Evolutionary conservation across 371 early-diverging fungal genomes (phyloP).

Genomic region (Catenaria anguillulae): DNA sequence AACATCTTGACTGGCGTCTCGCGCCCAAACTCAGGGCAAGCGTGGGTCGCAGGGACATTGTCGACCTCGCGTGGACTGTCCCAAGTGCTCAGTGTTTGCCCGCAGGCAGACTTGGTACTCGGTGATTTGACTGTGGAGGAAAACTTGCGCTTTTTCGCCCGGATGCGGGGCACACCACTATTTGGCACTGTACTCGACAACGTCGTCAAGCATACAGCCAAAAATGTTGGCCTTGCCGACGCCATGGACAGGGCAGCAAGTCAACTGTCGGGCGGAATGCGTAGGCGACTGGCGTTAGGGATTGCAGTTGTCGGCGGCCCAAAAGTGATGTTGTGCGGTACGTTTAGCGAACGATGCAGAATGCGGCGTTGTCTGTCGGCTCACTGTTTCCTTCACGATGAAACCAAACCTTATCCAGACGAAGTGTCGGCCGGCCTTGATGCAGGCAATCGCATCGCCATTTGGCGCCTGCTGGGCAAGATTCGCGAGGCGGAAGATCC

Average conservation of each 20-base stretch:
- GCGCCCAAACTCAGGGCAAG: not conserved
- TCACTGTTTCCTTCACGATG: too few species aligned
- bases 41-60: not conserved
- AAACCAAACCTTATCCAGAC: too few species aligned
- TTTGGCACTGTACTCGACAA: constrained; percentile 11
- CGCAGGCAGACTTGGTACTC: constrained; percentile 31
- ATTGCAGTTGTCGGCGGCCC: constrained; percentile 42
- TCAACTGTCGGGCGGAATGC: constrained; percentile 41
- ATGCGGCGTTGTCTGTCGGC: too few species aligned
- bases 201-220: constrained; percentile 14
- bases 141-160: constrained; percentile 37
- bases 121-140: constrained; percentile 31
- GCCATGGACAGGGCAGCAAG: constrained; percentile 17
- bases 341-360: too few species aligned
- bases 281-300: constrained; percentile 44
- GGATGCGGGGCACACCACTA: constrained; percentile 18
- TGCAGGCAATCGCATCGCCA: constrained; percentile 21
- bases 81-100: constrained; percentile 24
- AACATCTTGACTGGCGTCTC: not conserved
- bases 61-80: constrained; percentile 9
- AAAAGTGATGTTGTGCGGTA: constrained; percentile 33
- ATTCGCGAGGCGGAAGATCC: constrained; percentile 21
- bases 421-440: constrained; percentile 49
- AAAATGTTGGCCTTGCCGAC: constrained; percentile 20
- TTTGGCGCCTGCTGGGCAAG: constrained; percentile 29